A percentile compares a stretch with the other conserved stretches of the same genome.
Evolutionary conservation across 2,329 filamentous ascomycete species (phyloP).

Genomic region (Thermochaetoides dissita): DNA sequence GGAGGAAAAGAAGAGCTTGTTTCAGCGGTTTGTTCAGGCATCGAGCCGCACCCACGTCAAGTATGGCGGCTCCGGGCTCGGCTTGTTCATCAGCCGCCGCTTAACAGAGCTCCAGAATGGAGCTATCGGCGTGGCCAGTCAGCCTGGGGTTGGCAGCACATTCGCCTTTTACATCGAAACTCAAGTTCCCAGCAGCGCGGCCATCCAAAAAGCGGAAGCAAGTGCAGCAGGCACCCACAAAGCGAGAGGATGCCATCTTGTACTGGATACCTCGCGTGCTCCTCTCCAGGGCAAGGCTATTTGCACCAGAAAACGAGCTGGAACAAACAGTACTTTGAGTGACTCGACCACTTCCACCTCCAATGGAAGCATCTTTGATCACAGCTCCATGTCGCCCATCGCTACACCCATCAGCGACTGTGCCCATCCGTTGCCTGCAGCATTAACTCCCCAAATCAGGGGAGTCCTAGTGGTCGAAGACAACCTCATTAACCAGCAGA

Average conservation of each 20-base stretch:
- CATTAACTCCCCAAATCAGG: conserved; percentile 17
- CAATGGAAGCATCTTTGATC: neutral
- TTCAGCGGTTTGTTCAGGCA: conserved; percentile 67
- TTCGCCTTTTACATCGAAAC: conserved; percentile 65
- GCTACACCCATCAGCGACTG: conserved; percentile 9
- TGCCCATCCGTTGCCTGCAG: neutral
- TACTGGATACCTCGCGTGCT: no score
- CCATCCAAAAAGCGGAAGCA: conserved; percentile 28
- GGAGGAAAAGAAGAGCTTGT: conserved; percentile 59
- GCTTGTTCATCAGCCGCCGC: conserved; percentile 64
- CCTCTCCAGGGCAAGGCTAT: no score
- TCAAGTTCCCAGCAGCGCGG: conserved; percentile 26
- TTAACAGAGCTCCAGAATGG: conserved; percentile 72
- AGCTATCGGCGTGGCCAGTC: conserved; percentile 60
- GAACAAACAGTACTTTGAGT: conserved; percentile 7
- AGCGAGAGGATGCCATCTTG: no score
- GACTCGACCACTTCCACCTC: conserved; percentile 1
- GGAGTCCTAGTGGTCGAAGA: conserved; percentile 45
- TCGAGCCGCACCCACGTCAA: conserved; percentile 63
- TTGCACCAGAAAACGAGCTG: conserved; percentile 9
- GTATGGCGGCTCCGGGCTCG: conserved; percentile 66
- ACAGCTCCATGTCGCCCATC: neutral
- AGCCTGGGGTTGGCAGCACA: conserved; percentile 54
- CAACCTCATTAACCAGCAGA: conserved; percentile 46
- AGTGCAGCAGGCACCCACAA: conserved; percentile 15